Evolutionary conservation across 1,284 basidiomycete species (phyloP), one percentile per base, ranked within the genome.

Genomic region (Trichosporon ovoides): DNA sequence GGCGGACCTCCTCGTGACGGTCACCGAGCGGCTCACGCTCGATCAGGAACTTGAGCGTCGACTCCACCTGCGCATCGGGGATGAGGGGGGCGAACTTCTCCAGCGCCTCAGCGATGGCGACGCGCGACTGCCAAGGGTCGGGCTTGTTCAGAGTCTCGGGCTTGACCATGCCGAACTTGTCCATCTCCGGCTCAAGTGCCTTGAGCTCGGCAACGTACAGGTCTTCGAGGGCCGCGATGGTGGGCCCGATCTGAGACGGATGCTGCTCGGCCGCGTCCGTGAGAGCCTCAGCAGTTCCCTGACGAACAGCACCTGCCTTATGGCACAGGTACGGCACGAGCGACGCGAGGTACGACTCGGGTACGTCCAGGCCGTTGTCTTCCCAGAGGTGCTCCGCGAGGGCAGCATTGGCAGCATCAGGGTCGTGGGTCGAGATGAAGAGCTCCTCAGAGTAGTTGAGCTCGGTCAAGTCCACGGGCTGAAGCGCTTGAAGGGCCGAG

Each of bases 401-500:
- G 46, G 87, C 82, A 0, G 87, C 86, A 65, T 96, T 97, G 70
- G 95, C 90, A 66, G 92, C 90, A 71, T 98, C 95, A 7, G 84
- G 84, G 63, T 98, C 96, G 68, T 98, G 91, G 61, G 84, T 87
- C 3, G 89, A 89, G 37, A 98, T 83, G 86, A 91, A 93, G 0
- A 99, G 77, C 72, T 91, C 86, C 1, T 89, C 83, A 7, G 88
- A 90, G 87, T 93, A 98, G 62, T 95, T 93, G 40, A 92, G 76
- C 54, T 98, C 94, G 0, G 94, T 98, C 43, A 98, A 75, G 78
- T 98, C 96, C 66, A 98, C 88, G 0, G 92, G 88, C 89, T 95
- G 65, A 7, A 98, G 80, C 0, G 93, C 84, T 70, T 97, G 93
- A n/a, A 98, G 80, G 69, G 89, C 91, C 5, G 93, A 87, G 66